These are phyloP conservation scores for Rutstroemia sp. DNA, from an alignment of 2,329 filamentous ascomycete species.

Conservation along the genomic window DNA sequence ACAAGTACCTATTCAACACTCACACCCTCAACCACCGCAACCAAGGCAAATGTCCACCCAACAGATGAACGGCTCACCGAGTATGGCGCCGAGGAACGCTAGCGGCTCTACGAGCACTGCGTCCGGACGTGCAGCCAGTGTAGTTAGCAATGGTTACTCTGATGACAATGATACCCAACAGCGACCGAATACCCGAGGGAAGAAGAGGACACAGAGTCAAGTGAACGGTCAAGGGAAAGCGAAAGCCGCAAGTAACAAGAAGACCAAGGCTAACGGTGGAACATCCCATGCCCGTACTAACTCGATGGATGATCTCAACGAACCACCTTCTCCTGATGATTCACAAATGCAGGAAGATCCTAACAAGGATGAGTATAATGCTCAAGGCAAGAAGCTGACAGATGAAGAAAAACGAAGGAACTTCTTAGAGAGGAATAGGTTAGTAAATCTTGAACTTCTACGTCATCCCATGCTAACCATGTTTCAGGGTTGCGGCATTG, in stretches of 20 bases:
- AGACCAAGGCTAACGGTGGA: conserved; percentile 53
- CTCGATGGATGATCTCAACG: background rate
- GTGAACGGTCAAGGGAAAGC: conserved; percentile 60
- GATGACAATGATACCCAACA: conserved; percentile 61
- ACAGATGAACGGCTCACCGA: background rate
- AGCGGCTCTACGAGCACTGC: conserved; percentile 33
- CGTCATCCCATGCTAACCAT: background rate
- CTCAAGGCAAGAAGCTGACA: conserved; percentile 69
- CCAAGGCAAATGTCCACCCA: background rate
- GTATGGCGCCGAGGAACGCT: background rate
- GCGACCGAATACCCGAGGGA: conserved; percentile 58
- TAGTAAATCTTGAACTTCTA: conserved; percentile 29
- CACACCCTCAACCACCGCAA: background rate
- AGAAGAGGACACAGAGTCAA: conserved; percentile 68
- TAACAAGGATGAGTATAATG: conserved; percentile 50
- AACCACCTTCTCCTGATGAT: conserved; percentile 25
- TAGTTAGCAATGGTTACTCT: conserved; percentile 39
- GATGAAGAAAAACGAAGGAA: conserved; percentile 98
- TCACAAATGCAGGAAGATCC: conserved; percentile 33
- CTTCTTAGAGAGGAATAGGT: conserved; percentile 94
- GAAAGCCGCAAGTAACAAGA: conserved; percentile 55
- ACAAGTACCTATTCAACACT: background rate
- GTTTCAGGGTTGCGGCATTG: conserved; percentile 75
- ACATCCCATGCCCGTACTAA: conserved; percentile 24
- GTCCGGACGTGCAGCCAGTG: conserved; percentile 51